These are phyloP conservation scores for Lepidium sativum DNA, from an alignment of 345 rosid genomes.

Conservation along the genomic window DNA sequence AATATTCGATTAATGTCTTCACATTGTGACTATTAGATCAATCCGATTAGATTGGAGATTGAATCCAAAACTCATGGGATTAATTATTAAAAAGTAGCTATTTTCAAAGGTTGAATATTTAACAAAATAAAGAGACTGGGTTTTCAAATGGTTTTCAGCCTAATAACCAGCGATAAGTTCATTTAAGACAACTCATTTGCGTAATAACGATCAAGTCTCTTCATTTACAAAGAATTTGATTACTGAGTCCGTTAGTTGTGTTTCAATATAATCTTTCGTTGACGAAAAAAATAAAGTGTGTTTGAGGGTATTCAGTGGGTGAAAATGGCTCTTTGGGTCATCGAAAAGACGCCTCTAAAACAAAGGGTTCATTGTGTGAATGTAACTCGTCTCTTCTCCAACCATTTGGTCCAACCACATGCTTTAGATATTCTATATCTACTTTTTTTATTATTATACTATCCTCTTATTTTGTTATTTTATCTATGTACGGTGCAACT, in stretches of 20 bases:
- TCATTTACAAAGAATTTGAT: too few species aligned
- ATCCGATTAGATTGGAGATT: background rate
- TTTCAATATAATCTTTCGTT: too few species aligned
- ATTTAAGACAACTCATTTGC: too few species aligned
- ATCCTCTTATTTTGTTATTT: background rate
- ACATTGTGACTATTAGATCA: background rate
- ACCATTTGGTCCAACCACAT: slow-evolving; percentile 30
- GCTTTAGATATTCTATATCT: slow-evolving; percentile 14
- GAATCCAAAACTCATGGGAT: background rate
- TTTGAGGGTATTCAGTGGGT: background rate
- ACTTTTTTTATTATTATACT: background rate
- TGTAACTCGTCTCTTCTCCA: slow-evolving; percentile 15
- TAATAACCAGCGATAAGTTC: too few species aligned
- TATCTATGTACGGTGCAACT: slow-evolving; percentile 1
- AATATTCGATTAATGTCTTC: background rate
- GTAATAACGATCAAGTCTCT: too few species aligned
- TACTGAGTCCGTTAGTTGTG: too few species aligned
- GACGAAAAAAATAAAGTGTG: slow-evolving; percentile 7
- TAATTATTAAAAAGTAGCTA: background rate
- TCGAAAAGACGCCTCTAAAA: slow-evolving; percentile 49
- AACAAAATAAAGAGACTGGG: too few species aligned
- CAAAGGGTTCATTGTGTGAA: background rate
- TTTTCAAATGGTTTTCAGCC: too few species aligned
- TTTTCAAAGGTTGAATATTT: background rate
- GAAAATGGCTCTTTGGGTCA: slow-evolving; percentile 39